Conservation (phyloP, 768 basidiomycete species). For the Botryobasidium botryosum region DNA sequence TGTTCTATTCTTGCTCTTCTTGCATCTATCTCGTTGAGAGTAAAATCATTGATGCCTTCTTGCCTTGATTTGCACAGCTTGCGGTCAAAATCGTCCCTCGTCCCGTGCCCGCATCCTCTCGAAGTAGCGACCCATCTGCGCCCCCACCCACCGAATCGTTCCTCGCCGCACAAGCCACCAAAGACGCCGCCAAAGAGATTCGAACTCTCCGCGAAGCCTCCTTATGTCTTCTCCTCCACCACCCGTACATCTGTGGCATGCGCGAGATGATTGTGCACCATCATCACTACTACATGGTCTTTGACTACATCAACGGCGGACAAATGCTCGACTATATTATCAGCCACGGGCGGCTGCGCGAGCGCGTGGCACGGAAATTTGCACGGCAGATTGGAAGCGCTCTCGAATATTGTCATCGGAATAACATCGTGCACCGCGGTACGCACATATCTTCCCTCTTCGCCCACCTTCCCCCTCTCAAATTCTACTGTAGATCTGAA, state of each 20-base stretch:
- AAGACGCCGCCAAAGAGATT: conserved; percentile 90
- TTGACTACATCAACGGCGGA: conserved; percentile 96
- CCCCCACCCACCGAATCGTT: conserved; percentile 33
- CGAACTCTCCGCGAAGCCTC: conserved; percentile 92
- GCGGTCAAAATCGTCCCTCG: conserved; percentile 98
- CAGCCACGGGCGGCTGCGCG: conserved; percentile 86
- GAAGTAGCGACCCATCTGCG: conserved; percentile 22
- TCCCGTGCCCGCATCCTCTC: conserved; percentile 35
- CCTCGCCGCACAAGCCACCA: conserved; percentile 61
- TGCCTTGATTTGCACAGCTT: conserved; percentile 32
- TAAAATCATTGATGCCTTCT: too few relatives aligned
- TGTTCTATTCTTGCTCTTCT: conserved; percentile 2
- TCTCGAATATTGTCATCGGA: conserved; percentile 90
- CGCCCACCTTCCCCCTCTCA: neutral
- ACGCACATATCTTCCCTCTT: neutral
- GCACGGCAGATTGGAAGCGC: conserved; percentile 94
- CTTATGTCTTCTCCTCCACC: conserved; percentile 86
- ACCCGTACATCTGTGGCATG: conserved; percentile 99
- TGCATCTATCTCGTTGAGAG: conserved; percentile 4
- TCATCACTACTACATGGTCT: conserved; percentile 99
- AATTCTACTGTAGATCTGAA: conserved; percentile 45
- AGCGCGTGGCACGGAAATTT: conserved; percentile 93
- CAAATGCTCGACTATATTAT: conserved; percentile 99
- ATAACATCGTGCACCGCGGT: conserved; percentile 90
- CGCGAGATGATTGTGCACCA: conserved; percentile 95